Evolutionary conservation across 2,329 filamentous ascomycete species (phyloP).

Genomic region (Escovopsis weberi): DNA sequence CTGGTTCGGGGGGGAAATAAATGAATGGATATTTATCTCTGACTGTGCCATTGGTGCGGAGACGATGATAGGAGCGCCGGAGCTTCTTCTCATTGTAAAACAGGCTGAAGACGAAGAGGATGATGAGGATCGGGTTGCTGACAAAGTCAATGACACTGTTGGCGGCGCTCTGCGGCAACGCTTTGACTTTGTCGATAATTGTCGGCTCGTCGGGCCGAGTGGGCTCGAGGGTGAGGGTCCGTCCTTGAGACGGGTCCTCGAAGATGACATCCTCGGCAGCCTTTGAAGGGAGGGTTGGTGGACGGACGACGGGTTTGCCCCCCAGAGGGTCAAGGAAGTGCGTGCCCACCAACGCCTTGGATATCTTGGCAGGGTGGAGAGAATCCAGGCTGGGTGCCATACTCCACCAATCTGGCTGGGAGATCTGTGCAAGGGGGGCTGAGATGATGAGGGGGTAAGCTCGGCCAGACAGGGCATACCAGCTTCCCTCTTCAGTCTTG

Average conservation of each 20-base stretch:
- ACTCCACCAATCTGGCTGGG: constrained; percentile 34
- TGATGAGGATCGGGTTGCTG: constrained; percentile 37
- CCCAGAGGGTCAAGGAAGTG: constrained; percentile 41
- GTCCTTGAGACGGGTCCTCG: constrained; percentile 5
- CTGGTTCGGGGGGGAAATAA: background rate
- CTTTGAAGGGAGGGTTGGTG: constrained; percentile 23
- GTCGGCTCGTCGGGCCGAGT: constrained; percentile 19
- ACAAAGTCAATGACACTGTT: constrained; percentile 40
- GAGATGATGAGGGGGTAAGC: constrained; percentile 77
- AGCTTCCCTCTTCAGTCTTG: constrained; percentile 70
- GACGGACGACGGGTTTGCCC: constrained; percentile 18
- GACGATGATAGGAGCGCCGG: constrained; percentile 23
- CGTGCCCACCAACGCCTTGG: constrained; percentile 53
- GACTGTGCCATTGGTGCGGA: constrained; percentile 15
- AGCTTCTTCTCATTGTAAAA: constrained; percentile 33
- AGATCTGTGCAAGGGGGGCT: constrained; percentile 34
- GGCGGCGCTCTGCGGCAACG: constrained; percentile 33
- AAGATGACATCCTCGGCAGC: constrained; percentile 13
- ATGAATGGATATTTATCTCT: constrained; percentile 10
- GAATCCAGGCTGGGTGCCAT: constrained; percentile 24
- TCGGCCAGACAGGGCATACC: constrained; percentile 84
- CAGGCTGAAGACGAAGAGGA: constrained; percentile 28
- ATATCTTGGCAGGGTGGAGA: constrained; percentile 32
- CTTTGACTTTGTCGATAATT: constrained; percentile 35
- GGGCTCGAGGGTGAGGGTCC: too few species aligned